A percentile compares a stretch with the other conserved stretches of the same genome.
phyloP scores from a whole-genome alignment of 768 basidiomycete species.

The Hydnomerulius pinastri region DNA sequence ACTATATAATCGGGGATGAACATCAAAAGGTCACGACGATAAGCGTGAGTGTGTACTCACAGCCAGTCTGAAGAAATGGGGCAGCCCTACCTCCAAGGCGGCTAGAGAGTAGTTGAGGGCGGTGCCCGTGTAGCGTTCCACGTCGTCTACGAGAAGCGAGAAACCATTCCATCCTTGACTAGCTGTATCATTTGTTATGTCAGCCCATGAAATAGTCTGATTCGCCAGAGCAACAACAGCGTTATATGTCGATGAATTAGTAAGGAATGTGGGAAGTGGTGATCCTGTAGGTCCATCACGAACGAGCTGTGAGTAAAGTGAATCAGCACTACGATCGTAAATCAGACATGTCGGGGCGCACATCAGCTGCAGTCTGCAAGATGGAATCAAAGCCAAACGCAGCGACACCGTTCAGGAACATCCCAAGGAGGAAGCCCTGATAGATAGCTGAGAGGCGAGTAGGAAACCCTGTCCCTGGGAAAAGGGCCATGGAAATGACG shows the following conservation, averaged over 20 bases:
- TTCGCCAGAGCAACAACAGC: slow-evolving; percentile 51
- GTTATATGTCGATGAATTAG: slow-evolving; percentile 72
- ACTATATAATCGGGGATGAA: slow-evolving; percentile 38
- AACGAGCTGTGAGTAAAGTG: slow-evolving; percentile 57
- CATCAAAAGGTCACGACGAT: not conserved
- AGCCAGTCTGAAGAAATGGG: slow-evolving; percentile 80
- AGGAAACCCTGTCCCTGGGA: slow-evolving; percentile 80
- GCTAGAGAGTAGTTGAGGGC: slow-evolving; percentile 73
- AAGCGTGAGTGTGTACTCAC: slow-evolving; percentile 44
- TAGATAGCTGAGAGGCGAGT: slow-evolving; percentile 78
- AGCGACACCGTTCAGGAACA: slow-evolving; percentile 79
- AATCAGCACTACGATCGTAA: slow-evolving; percentile 1
- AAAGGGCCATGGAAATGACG: slow-evolving; percentile 69
- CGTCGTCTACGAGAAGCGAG: slow-evolving; percentile 81
- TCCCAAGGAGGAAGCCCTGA: slow-evolving; percentile 79
- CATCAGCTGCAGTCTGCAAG: slow-evolving; percentile 71
- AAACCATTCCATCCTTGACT: slow-evolving; percentile 70
- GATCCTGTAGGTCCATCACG: slow-evolving; percentile 74
- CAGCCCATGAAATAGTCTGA: slow-evolving; percentile 60
- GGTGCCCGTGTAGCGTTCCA: slow-evolving; percentile 72
- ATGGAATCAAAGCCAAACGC: slow-evolving; percentile 83
- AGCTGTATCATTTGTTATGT: slow-evolving; percentile 36
- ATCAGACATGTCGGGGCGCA: slow-evolving; percentile 33
- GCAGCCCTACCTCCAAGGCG: slow-evolving; percentile 56
- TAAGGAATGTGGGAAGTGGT: slow-evolving; percentile 68